These are phyloP conservation scores for Rosa multiflora DNA, from an alignment of 306 rosid species.

Conservation along the genomic window DNA sequence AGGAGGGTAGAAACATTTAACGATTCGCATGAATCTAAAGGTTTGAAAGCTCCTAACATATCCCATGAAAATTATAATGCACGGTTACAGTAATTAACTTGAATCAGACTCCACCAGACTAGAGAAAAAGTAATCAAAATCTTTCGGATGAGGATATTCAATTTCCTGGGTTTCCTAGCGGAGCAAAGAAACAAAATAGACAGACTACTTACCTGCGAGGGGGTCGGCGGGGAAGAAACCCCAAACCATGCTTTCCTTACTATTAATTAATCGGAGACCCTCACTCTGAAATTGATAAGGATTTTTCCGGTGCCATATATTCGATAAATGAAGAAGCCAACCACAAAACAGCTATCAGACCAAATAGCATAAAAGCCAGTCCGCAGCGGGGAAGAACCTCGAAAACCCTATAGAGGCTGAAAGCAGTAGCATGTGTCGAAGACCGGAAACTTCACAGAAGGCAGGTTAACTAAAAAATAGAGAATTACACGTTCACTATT, in stretches of 20 bases:
- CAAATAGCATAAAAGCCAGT: no score
- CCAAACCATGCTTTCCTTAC: constrained; percentile 68
- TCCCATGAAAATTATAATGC: not conserved
- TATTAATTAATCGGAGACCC: not conserved
- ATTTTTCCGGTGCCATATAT: not conserved
- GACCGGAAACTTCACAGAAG: no score
- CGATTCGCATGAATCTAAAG: not conserved
- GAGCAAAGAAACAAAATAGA: not conserved
- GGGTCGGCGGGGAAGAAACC: constrained; percentile 75
- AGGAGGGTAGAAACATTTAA: not conserved
- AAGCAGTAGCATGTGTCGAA: no score
- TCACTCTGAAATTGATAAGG: not conserved
- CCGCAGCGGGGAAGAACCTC: no score
- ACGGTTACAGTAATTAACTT: not conserved
- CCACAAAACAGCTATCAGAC: no score
- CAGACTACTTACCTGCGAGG: constrained; percentile 45
- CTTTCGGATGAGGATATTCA: not conserved
- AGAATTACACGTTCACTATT: no score
- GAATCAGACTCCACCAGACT: not conserved
- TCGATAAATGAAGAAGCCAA: not conserved
- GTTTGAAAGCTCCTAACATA: not conserved
- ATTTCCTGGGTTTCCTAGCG: not conserved
- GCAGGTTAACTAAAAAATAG: no score
- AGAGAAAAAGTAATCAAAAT: not conserved
- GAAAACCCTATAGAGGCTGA: no score